Base-by-base conservation (phyloP, 2,329 filamentous ascomycete genomes). In the Colletotrichum sansevieriae region DNA sequence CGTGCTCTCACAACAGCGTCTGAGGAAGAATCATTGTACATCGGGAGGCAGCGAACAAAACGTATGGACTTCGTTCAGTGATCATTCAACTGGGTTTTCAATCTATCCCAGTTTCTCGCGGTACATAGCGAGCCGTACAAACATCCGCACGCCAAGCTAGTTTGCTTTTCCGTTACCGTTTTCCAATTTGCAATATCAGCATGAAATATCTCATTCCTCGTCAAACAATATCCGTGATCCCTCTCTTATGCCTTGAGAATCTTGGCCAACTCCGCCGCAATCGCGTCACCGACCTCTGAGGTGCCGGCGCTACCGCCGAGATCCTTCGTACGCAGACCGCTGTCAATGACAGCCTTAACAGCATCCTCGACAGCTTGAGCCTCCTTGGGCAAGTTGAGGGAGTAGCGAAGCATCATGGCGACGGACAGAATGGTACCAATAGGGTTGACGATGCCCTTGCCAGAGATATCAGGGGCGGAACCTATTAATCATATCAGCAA, bases 391-490 rank as follows among this genome's bases (percentile, higher is more conserved):
- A 95, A 88, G 75, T 90, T 89, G 68, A 98, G 88, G 13, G 94
- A 97, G 85, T 98, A 98, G 77, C 94, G 91, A 76, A 98, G 87
- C 91, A 99, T 93, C 94, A 98, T 97, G 75, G 94, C 94, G 13
- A 97, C 87, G 12, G 94, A 97, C 49, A 98, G 88, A 72, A 98
- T 94, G 63, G 94, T 95, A 58, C 95, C 95, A 70, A 98, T 86
- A 39, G 95, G 95, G 85, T 82, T 79, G 76, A 97, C 94, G 73
- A 97, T 91, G 69, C 93, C 93, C 83, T 97, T 88, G 73, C 95
- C 95, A 2, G 93, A 94, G 75, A 98, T 98, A 77, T 98, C 95
- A 33, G 95, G 95, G 20, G 95, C 95, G 52, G 93, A 96, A 43
- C 94, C 92, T 92, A 59, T 29, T 1, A 12, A 52, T 2, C n/a